Conservation (phyloP, 2,329 filamentous ascomycete genomes). For the Stachybotrys elegans region DNA sequence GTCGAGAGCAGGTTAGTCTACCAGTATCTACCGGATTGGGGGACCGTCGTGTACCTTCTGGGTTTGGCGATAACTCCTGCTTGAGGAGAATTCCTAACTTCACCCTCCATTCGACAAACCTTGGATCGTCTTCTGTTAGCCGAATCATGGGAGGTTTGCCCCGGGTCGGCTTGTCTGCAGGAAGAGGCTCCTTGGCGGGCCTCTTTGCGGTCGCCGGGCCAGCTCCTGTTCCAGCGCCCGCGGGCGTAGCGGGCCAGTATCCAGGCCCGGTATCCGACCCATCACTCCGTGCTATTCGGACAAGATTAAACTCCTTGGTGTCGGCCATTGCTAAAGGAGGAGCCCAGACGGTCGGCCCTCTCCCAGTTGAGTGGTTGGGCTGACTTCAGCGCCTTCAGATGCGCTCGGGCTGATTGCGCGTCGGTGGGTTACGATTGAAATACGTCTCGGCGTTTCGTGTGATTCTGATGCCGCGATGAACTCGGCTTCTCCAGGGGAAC, state of each 20-base stretch:
- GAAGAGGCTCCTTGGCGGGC: conserved; percentile 25
- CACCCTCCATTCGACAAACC: conserved; percentile 39
- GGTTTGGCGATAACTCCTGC: conserved; percentile 36
- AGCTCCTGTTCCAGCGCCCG: conserved; percentile 12
- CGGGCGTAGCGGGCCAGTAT: conserved; percentile 33
- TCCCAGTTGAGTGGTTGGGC: no score
- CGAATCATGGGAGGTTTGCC: conserved; percentile 38
- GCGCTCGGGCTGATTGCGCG: no score
- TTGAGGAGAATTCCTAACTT: conserved; percentile 41
- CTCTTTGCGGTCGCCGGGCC: conserved; percentile 27
- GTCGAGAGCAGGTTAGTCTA: conserved; percentile 11
- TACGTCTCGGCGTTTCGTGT: no score
- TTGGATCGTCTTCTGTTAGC: conserved; percentile 36
- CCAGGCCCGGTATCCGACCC: conserved; percentile 39
- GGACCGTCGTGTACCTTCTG: conserved; percentile 27
- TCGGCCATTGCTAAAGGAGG: no score
- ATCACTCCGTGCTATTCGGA: conserved; percentile 40
- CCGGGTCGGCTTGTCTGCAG: conserved; percentile 29
- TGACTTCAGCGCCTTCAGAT: no score
- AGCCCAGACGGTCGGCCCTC: no score
- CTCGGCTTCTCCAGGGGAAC: no score
- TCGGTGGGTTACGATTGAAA: no score
- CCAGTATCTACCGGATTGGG: neutral
- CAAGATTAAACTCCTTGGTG: conserved; percentile 33
- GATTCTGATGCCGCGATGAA: no score